Base-by-base conservation (phyloP, 2,329 filamentous ascomycete species). In the Aspergillus versicolor region DNA sequence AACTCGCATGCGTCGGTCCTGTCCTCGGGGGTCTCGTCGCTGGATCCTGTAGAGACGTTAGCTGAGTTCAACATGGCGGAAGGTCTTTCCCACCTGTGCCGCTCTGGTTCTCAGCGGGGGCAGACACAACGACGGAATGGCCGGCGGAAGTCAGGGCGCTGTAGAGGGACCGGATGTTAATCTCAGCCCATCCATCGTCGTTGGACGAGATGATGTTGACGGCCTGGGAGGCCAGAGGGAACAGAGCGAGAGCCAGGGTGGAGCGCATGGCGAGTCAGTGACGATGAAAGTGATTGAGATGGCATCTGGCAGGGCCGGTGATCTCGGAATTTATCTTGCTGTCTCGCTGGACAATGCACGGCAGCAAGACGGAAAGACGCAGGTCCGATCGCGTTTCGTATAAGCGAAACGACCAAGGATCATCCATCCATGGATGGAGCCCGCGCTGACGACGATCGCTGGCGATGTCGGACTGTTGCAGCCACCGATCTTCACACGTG, bases 181-280 rank as follows among this genome's bases (percentile, higher is more conserved):
- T 80, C 74, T 89, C 88, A 5, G 87, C 86, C 88, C 88, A 90
- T 34, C 88, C 88, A 67, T 90, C 88, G 62, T 90, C 88, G 71
- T 90, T 90, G 62, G 82, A 82, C 56, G 87, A 84, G 53, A 90
- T 68, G 65, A 88, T 83, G 63, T 84, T 84, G 45, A 81, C 67
- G 53, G 70, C 71, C 24, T 37, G 34, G 5, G 64, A 63, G 8
- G 63, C 40, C 17, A 68, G 57, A 17, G 65, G 64, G 9, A 72
- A 61, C 8, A 66, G 57, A 0, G 58, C 42, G 3, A 66, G 56
- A 12, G 59, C 52, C 7, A 70, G 49, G 5, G 61, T 54, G 30
- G 66, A 47, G n/a, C 59, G 63, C 69, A 72, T 72, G 24, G 32
- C 59, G 52, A 38, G 15, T 44, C 40, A 32, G 43, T 38, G 27